Evolutionary conservation across 306 rosid species (phyloP).

Genomic region (Vigna mungo): DNA sequence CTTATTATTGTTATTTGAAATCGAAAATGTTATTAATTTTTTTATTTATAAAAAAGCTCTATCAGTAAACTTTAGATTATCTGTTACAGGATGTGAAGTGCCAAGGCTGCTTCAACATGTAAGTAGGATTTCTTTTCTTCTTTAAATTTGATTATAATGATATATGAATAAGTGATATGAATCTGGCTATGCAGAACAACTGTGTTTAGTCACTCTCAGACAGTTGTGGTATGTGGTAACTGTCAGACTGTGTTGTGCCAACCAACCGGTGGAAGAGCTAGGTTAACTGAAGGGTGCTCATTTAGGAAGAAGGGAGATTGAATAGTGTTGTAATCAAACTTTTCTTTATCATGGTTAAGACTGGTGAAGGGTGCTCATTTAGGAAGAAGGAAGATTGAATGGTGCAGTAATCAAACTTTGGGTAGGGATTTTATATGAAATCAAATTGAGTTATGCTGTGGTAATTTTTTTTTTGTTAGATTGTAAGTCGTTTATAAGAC

Average conservation of each 20-base stretch:
- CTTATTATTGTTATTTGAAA: too few relatives aligned
- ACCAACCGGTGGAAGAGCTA: slow-evolving; percentile 60
- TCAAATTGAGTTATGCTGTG: too few relatives aligned
- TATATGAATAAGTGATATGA: neutral
- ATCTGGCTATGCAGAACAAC: slow-evolving; percentile 51
- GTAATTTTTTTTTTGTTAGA: too few relatives aligned
- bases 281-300: slow-evolving; percentile 58
- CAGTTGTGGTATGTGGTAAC: slow-evolving; percentile 63
- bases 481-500: too few relatives aligned
- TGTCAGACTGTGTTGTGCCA: slow-evolving; percentile 64
- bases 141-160: neutral
- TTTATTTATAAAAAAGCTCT: neutral
- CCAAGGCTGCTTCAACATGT: slow-evolving; percentile 66
- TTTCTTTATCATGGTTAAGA: too few relatives aligned
- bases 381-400: too few relatives aligned
- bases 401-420: too few relatives aligned
- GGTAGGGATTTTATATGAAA: too few relatives aligned
- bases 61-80: neutral
- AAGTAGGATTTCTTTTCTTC: slow-evolving; percentile 1
- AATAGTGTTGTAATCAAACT: neutral
- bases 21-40: neutral
- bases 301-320: slow-evolving; percentile 64
- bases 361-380: too few relatives aligned
- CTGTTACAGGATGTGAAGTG: slow-evolving; percentile 60
- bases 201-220: slow-evolving; percentile 63